A percentile compares a stretch with the other conserved stretches of the same genome.
These are phyloP conservation scores for Baudoinia panamericana DNA, from an alignment of 495 filamentous ascomycete genomes.

Conservation along the genomic window DNA sequence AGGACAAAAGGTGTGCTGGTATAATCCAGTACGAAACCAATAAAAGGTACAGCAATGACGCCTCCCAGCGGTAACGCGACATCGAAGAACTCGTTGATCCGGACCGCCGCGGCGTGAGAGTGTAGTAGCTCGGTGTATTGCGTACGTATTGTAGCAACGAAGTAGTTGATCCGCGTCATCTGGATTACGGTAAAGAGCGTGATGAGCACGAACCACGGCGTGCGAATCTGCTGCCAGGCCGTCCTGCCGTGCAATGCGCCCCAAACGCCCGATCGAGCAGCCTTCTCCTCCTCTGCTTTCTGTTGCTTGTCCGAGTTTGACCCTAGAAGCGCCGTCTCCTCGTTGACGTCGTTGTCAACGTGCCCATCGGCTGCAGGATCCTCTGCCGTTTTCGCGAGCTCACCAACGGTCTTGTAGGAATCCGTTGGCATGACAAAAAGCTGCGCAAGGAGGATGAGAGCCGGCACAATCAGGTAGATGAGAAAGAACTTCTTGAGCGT, in stretches of 20 bases:
- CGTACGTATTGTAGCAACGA: conserved; percentile 76
- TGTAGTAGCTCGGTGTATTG: conserved; percentile 76
- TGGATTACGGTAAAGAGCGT: conserved; percentile 77
- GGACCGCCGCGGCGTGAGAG: conserved; percentile 41
- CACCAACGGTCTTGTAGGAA: conserved; percentile 82
- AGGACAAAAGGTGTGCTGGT: conserved; percentile 64
- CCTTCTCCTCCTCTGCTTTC: conserved; percentile 41
- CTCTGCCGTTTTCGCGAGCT: conserved; percentile 63
- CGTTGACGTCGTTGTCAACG: conserved; percentile 50
- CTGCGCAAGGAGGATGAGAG: conserved; percentile 55
- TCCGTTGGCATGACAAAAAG: conserved; percentile 60
- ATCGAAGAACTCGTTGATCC: conserved; percentile 79
- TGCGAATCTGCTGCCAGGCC: conserved; percentile 59
- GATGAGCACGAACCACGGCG: conserved; percentile 81
- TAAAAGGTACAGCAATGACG: conserved; percentile 73
- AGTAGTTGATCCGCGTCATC: conserved; percentile 96
- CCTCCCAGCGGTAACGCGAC: conserved; percentile 79
- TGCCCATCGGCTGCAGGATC: conserved; percentile 31
- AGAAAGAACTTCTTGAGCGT: conserved; percentile 62
- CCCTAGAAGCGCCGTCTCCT: conserved; percentile 63
- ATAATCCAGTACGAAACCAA: conserved; percentile 69
- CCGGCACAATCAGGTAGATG: conserved; percentile 59
- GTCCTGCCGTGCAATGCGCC: conserved; percentile 71
- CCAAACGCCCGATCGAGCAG: conserved; percentile 64
- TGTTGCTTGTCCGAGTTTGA: conserved; percentile 36